Evolutionary conservation across 768 basidiomycete species (phyloP).

Genomic region (Vishniacozyma victoriae): DNA sequence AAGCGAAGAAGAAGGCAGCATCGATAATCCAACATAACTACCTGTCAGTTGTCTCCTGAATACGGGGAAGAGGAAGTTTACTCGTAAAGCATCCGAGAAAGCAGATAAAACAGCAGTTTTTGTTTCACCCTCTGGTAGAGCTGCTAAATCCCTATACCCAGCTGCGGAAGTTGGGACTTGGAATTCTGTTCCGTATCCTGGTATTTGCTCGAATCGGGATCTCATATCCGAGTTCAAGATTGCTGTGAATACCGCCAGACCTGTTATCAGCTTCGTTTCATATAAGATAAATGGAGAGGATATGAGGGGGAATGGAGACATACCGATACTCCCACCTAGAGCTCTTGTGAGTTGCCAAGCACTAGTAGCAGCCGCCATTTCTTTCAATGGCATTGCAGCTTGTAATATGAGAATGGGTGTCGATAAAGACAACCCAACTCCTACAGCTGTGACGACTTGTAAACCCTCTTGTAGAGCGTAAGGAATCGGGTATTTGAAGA

Average conservation of each 20-base stretch:
- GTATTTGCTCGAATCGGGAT: conserved; percentile 29
- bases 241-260: conserved; percentile 39
- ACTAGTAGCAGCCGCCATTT: conserved; percentile 41
- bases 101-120: conserved; percentile 34
- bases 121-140: conserved; percentile 31
- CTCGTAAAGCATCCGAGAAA: conserved; percentile 36
- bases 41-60: not conserved
- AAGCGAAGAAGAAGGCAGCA: conserved; percentile 19
- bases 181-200: conserved; percentile 39
- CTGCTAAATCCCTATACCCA: conserved; percentile 23
- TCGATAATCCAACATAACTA: conserved; percentile 37
- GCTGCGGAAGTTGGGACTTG: conserved; percentile 27
- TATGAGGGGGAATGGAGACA: conserved; percentile 5
- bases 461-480: conserved; percentile 30
- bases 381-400: conserved; percentile 46
- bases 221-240: conserved; percentile 37
- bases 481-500: conserved; percentile 15
- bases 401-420: conserved; percentile 37
- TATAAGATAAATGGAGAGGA: not conserved
- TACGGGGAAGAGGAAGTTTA: conserved; percentile 7
- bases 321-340: conserved; percentile 40
- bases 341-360: conserved; percentile 37
- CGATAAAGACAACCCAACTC: conserved; percentile 32
- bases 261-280: conserved; percentile 4
- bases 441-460: conserved; percentile 30